These are phyloP conservation scores for Chionographis japonica DNA, from an alignment of 106 monocot genomes.

Conservation along the genomic window DNA sequence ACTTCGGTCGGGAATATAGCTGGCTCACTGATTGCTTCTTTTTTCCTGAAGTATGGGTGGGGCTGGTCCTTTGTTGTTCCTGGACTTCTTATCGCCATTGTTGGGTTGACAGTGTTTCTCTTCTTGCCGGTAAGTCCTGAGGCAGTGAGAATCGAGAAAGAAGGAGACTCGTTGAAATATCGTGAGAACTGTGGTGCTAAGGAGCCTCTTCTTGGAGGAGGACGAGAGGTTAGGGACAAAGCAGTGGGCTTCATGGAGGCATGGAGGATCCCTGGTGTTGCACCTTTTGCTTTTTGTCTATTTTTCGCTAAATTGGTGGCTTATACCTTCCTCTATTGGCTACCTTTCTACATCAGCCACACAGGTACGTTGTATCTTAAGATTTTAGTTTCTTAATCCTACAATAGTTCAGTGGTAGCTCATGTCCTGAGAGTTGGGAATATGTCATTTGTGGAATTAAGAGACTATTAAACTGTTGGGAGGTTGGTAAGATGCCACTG, in stretches of 20 bases:
- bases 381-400: too few species aligned
- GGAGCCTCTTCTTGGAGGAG: constrained; percentile 27
- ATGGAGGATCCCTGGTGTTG: constrained; percentile 69
- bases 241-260: constrained; percentile 65
- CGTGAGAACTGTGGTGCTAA: constrained; percentile 16
- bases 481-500: too few species aligned
- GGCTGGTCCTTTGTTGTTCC: constrained; percentile 80
- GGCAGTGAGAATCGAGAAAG: constrained; percentile 34
- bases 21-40: constrained; percentile 68
- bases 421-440: too few species aligned
- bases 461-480: too few species aligned
- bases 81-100: constrained; percentile 40
- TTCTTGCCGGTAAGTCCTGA: constrained; percentile 66
- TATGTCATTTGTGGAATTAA: too few species aligned
- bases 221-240: constrained; percentile 15
- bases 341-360: constrained; percentile 68
- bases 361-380: constrained; percentile 27
- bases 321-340: constrained; percentile 77
- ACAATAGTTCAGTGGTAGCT: too few species aligned
- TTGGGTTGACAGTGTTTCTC: constrained; percentile 50
- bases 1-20: constrained; percentile 74
- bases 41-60: constrained; percentile 61
- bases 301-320: constrained; percentile 74
- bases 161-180: constrained; percentile 12
- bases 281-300: constrained; percentile 60